These are phyloP conservation scores for Cladosporium phlei DNA, from an alignment of 2,329 filamentous ascomycete species.

Conservation along the genomic window DNA sequence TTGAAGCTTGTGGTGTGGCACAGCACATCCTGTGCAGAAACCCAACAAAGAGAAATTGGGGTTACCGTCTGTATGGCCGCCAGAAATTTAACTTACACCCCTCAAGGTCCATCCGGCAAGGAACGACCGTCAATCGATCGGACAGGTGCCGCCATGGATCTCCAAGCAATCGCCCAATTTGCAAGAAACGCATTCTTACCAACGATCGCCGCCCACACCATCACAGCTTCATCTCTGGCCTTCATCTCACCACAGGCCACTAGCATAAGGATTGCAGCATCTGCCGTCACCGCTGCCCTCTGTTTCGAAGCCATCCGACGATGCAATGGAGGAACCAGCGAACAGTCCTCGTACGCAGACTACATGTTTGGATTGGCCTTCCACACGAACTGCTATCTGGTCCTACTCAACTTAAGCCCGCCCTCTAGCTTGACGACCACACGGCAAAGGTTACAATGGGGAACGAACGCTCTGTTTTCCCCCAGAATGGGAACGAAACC, in stretches of 20 bases:
- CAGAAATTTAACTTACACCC: background rate
- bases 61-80: background rate
- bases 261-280: background rate
- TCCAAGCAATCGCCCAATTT: background rate
- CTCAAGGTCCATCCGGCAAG: background rate
- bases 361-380: slow-evolving; percentile 11
- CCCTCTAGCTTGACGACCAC: background rate
- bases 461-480: slow-evolving; percentile 8
- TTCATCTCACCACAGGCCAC: background rate
- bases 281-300: background rate
- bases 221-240: background rate
- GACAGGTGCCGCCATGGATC: background rate
- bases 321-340: background rate
- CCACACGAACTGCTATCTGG: slow-evolving; percentile 10
- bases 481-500: slow-evolving; percentile 10
- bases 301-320: slow-evolving; percentile 7
- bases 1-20: background rate
- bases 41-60: background rate
- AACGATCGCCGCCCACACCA: background rate
- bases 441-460: slow-evolving; percentile 4
- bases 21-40: background rate
- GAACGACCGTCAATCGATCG: background rate
- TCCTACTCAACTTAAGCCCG: slow-evolving; percentile 1
- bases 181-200: background rate
- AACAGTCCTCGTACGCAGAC: slow-evolving; percentile 3